A percentile compares a stretch with the other conserved stretches of the same genome.
Conservation (phyloP, 208 protist species). For the Leptomonas seymouri region DNA sequence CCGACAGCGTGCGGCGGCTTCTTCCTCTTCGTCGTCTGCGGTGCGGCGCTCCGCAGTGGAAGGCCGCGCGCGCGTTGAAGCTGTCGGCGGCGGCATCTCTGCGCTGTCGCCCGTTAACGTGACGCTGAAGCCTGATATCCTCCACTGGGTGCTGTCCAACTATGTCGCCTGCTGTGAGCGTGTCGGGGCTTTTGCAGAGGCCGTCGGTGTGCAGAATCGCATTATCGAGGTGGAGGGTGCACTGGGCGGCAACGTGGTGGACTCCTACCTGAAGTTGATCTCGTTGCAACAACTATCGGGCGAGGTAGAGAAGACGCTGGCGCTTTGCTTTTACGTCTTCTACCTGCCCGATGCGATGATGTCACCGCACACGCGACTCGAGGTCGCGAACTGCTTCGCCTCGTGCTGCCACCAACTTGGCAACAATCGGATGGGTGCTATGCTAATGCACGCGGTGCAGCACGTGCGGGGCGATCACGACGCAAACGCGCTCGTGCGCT, state of each 20-base stretch:
- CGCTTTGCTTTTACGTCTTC: slow-evolving; percentile 70
- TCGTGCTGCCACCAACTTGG: slow-evolving; percentile 59
- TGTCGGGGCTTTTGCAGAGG: slow-evolving; percentile 44
- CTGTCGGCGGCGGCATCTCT: not conserved
- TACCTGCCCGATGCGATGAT: slow-evolving; percentile 61
- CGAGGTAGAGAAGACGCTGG: slow-evolving; percentile 53
- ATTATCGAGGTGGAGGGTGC: slow-evolving; percentile 59
- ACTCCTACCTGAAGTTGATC: slow-evolving; percentile 59
- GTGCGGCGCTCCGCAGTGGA: not conserved
- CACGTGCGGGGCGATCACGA: slow-evolving; percentile 49
- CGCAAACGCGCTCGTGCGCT: slow-evolving; percentile 35
- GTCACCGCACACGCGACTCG: slow-evolving; percentile 41
- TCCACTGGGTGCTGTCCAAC: slow-evolving; percentile 71
- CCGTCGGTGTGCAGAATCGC: slow-evolving; percentile 53
- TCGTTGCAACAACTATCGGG: slow-evolving; percentile 42
- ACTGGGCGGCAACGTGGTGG: slow-evolving; percentile 43
- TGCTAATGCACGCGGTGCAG: slow-evolving; percentile 57
- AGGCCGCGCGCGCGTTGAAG: not conserved
- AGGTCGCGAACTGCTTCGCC: slow-evolving; percentile 61
- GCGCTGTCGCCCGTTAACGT: slow-evolving; percentile 12
- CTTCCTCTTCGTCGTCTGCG: not conserved
- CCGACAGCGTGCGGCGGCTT: slow-evolving; percentile 21
- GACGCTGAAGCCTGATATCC: slow-evolving; percentile 44
- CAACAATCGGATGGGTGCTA: slow-evolving; percentile 56
- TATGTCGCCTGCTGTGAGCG: slow-evolving; percentile 74